These are phyloP conservation scores for Sphenostylis stenocarpa DNA, from an alignment of 306 rosid species.

Conservation along the genomic window DNA sequence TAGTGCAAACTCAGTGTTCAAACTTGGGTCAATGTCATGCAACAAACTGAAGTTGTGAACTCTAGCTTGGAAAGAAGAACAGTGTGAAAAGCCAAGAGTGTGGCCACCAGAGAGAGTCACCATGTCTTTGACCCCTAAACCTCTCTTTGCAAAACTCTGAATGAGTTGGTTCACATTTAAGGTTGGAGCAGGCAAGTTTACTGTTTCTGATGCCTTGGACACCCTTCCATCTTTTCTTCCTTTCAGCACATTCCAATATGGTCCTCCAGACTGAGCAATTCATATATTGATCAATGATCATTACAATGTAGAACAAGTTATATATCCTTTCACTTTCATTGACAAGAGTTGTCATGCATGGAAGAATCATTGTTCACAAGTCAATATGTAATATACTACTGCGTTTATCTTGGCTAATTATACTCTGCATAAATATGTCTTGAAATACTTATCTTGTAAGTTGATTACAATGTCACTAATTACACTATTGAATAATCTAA, in stretches of 20 bases:
- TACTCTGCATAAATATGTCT: neutral
- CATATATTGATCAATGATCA: neutral
- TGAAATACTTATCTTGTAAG: neutral
- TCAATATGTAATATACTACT: neutral
- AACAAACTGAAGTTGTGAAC: slow-evolving; percentile 44
- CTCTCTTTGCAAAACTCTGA: slow-evolving; percentile 60
- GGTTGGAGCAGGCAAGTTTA: slow-evolving; percentile 67
- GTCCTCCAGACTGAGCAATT: slow-evolving; percentile 61
- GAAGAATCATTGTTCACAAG: neutral
- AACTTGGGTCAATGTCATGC: slow-evolving; percentile 58
- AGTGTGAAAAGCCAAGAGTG: slow-evolving; percentile 73
- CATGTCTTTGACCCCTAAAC: slow-evolving; percentile 60
- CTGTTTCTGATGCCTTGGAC: slow-evolving; percentile 65
- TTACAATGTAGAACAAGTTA: neutral
- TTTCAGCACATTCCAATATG: slow-evolving; percentile 61
- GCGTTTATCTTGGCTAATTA: neutral
- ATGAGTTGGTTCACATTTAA: slow-evolving; percentile 54
- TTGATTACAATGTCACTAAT: neutral
- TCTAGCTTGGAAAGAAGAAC: slow-evolving; percentile 58
- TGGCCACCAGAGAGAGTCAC: slow-evolving; percentile 85
- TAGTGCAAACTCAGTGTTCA: slow-evolving; percentile 52
- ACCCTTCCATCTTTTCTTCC: slow-evolving; percentile 84
- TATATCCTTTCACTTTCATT: neutral
- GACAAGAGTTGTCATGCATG: neutral
- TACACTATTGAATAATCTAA: neutral